Evolutionary conservation across 2,329 filamentous ascomycete genomes (phyloP), one percentile per base, ranked within the genome.

Genomic region (Microascus cirrosus): DNA sequence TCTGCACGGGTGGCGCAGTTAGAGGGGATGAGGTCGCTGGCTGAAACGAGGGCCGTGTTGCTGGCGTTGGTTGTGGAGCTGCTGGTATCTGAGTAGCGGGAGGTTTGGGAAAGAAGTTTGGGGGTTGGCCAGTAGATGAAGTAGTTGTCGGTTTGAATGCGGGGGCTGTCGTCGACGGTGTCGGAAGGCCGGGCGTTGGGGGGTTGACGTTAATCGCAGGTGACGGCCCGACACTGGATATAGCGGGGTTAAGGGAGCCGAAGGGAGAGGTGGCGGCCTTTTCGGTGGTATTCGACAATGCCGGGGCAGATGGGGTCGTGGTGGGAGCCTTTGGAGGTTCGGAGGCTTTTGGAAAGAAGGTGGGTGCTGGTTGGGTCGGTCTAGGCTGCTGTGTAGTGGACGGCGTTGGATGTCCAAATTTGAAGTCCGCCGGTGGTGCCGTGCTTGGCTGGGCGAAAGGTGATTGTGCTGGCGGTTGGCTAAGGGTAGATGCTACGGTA

Each of bases 31-130:
- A n/a, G 55, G 34, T 20, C 57, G 56, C 50, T 13, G 53, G 25
- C 24, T 56, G 56, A n/a, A 42, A 64, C 60, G 35, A 60, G 24
- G 32, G 62, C 34, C 15, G 59, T 48, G 60, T 56, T 25, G 59
- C 51, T 20, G 63, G 50, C 10, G 60, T 20, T 1, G 63, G 42
- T 57, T 62, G 57, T 20, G 63, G 59, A 13, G 63, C 61, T 51
- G 63, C 59, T 50, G 45, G 45, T 12, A 20, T 20, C 22, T 50
- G 45, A 50, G 45, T 2, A 2, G 45, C 7, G 63, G 7, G 58
- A 58, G 24, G 56, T 51, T 7, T 58, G 57, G 48, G 60, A 54
- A 54, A 42, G 45, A 32, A 42, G 55, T 10, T 56, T 45, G 45
- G 56, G 32, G n/a, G 32, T 24, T 50, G 45, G 20, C 20, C 15